Base-by-base conservation (phyloP, 2,329 filamentous ascomycete species). In the Capronia coronata region DNA sequence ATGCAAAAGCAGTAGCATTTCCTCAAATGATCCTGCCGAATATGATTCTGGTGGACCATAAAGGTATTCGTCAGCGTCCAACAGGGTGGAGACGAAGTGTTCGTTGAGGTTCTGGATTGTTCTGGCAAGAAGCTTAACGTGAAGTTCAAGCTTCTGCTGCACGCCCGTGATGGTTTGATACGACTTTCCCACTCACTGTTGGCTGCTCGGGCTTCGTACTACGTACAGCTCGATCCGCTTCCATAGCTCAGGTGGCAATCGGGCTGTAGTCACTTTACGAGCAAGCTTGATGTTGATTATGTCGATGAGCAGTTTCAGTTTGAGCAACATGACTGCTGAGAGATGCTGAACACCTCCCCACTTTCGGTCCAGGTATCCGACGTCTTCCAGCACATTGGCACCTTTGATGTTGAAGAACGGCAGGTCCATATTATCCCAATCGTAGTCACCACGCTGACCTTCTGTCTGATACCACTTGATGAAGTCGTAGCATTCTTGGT, bases 401-500 rank as follows among this genome's bases (percentile, higher is more conserved):
- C 62, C 57, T 21, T 64, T 65, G 35, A 69, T 45, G 48, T 73
- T 57, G 2, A 73, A 62, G 49, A 61, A 69, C 10, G 67, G 66
- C 13, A 62, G 43, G 1, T 52, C 52, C 18, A 51, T 58, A 46
- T 73, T 60, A 6, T 56, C 58, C 66, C 60, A 70, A 42, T 72
- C 64, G 45, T 71, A 71, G 34, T 63, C 16, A 7, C 42, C 23
- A 2, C 60, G 41, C n/a, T 52, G 27, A 3, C 51, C 62, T 1
- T 53, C 54, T 1, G 59, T 64, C 3, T 53, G 59, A 64, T 65
- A 76, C 72, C 70, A 76, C 60, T 73, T 76, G 57, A 74, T 27
- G 47, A 75, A 75, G 55, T 73, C 69, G 56, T 74, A 75, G 56
- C 67, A 71, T n/a, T 75, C 73, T 57, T 78, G 74, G 48, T 79